Evolutionary conservation across 768 basidiomycete species (phyloP), one percentile per base, ranked within the genome.

Genomic region (Tephrocybe sp.): DNA sequence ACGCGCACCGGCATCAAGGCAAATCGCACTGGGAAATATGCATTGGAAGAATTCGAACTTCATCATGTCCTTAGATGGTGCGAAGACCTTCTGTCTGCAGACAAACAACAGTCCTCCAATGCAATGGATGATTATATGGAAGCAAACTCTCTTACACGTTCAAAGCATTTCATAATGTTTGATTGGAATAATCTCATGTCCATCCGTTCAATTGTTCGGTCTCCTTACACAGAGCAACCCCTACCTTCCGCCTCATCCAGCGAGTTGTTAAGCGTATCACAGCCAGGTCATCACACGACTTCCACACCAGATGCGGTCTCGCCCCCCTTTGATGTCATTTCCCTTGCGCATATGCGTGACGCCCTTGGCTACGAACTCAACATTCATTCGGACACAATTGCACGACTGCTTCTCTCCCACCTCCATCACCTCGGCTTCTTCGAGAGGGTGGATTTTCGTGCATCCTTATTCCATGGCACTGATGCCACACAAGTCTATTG

Each of bases 171-270:
- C 13, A 67, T 87, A 27, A 71, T 87, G 64, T 91, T 85, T 65
- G 79, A 85, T 50, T 86, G 83, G 80, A 73, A 82, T 2, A 78
- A 75, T 49, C 69, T 91, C 30, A 69, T 77, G 33, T 89, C 84
- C 60, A 69, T 87, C 12, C 69, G 78, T 9, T 77, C 84, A 21
- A 66, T 78, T 25, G 63, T 86, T 58, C 86, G 83, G 64, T 65
- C 71, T 2, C 70, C 75, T 13, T 65, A 64, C 39, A 56, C 61
- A n/a, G 57, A 59, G 30, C 46, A 57, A 19, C 58, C 53, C 3
- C 16, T 53, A 46, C 29, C 62, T 7, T 53, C 46, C 8, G 56
- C 49, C 24, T 58, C 62, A n/a, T 68, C 75, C 0, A 64, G 71
- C 8, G 73, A 78, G 39, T 68, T 83, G 13, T 64, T 83, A 6